phyloP scores from a whole-genome alignment of 1,139 yeast genomes.

The Blastobotrys proliferans region DNA sequence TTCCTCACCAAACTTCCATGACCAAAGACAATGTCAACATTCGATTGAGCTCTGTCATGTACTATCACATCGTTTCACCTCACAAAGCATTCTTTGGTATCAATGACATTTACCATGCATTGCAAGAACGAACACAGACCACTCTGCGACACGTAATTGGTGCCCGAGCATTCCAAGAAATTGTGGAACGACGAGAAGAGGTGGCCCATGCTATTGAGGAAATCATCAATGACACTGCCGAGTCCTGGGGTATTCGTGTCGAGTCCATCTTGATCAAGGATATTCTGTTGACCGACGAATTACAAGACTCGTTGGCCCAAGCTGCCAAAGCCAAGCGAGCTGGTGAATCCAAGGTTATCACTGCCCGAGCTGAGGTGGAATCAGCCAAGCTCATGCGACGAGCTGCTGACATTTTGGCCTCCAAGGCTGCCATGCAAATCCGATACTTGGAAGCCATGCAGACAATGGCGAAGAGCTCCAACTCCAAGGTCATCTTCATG shows the following conservation, averaged over 20 bases:
- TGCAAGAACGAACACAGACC: slow-evolving; percentile 68
- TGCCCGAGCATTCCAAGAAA: slow-evolving; percentile 63
- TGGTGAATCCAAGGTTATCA: slow-evolving; percentile 74
- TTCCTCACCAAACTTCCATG: slow-evolving; percentile 65
- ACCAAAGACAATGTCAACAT: slow-evolving; percentile 69
- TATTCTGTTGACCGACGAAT: slow-evolving; percentile 53
- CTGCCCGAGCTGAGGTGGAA: slow-evolving; percentile 74
- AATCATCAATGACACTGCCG: slow-evolving; percentile 60
- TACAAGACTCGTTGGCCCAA: slow-evolving; percentile 61
- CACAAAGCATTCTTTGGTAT: slow-evolving; percentile 64
- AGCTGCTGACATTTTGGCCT: slow-evolving; percentile 73
- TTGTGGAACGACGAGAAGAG: slow-evolving; percentile 71
- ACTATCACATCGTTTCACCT: slow-evolving; percentile 65
- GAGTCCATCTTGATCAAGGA: slow-evolving; percentile 71
- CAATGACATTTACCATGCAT: slow-evolving; percentile 51
- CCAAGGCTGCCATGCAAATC: slow-evolving; percentile 77
- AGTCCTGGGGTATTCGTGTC: slow-evolving; percentile 68
- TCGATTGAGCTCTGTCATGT: slow-evolving; percentile 59
- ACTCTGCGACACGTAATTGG: slow-evolving; percentile 74
- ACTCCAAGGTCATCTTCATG: slow-evolving; percentile 70
- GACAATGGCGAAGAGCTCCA: slow-evolving; percentile 60
- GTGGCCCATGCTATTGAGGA: slow-evolving; percentile 62
- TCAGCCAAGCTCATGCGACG: slow-evolving; percentile 73
- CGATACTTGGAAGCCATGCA: slow-evolving; percentile 79
- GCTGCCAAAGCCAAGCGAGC: slow-evolving; percentile 76